phyloP scores from a whole-genome alignment of 2,329 filamentous ascomycete genomes.

The Exophiala sp. region DNA sequence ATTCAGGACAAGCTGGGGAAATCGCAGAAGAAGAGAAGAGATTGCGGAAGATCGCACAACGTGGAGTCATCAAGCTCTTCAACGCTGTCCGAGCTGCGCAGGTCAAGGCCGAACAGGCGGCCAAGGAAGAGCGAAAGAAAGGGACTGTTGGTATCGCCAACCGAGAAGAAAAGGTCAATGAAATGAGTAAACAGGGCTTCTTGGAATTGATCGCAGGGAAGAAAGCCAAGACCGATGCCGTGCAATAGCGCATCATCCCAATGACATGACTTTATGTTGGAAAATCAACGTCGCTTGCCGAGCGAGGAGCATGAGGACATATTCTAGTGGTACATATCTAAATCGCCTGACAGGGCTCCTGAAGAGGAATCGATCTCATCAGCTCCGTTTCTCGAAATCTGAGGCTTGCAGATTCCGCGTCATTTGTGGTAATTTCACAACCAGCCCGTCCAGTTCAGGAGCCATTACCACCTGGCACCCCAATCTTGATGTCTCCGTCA shows the following conservation, averaged over 20 bases:
- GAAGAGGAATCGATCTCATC: not conserved
- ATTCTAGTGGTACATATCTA: conserved; percentile 19
- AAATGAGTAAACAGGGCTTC: conserved; percentile 97
- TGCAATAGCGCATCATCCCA: not conserved
- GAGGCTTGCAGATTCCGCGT: conserved; percentile 93
- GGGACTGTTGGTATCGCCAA: conserved; percentile 72
- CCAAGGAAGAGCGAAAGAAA: conserved; percentile 58
- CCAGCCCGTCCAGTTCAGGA: conserved; percentile 79
- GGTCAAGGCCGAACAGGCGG: conserved; percentile 74
- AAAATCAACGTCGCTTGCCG: not conserved
- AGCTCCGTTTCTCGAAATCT: conserved; percentile 58
- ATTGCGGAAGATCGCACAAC: conserved; percentile 79
- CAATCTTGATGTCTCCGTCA: conserved; percentile 76
- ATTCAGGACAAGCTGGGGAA: conserved; percentile 47
- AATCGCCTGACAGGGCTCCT: not conserved
- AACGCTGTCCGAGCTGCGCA: conserved; percentile 92
- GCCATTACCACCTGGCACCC: conserved; percentile 91
- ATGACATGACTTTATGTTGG: not conserved
- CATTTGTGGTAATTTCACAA: conserved; percentile 82
- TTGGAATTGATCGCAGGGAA: conserved; percentile 71
- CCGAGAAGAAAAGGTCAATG: conserved; percentile 80
- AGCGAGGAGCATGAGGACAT: conserved; percentile 16
- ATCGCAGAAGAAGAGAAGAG: conserved; percentile 67
- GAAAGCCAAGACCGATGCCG: conserved; percentile 18
- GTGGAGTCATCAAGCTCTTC: conserved; percentile 92